Percentiles rank a stretch among this genome's conserved stretches.
These are phyloP conservation scores for Picea abies DNA, from an alignment of 83 land plant species.

Conservation along the genomic window DNA sequence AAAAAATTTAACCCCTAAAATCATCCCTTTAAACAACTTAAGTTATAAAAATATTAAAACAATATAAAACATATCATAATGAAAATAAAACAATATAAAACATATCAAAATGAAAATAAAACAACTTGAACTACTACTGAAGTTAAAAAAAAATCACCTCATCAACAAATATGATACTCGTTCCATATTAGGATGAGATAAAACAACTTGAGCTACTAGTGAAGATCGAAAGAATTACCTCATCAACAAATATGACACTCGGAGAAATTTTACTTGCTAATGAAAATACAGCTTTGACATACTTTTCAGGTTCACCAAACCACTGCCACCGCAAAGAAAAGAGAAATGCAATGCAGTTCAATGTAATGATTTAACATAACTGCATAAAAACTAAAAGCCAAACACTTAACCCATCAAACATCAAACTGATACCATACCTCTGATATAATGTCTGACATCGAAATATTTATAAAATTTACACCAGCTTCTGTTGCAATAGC, in stretches of 20 bases:
- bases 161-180: too few species aligned
- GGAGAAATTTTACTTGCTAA: slow-evolving; percentile 92
- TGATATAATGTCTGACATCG: slow-evolving; percentile 80
- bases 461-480: slow-evolving; percentile 84
- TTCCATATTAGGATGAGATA: too few species aligned
- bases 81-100: neutral
- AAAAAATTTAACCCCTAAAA: too few species aligned
- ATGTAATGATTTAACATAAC: neutral
- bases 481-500: slow-evolving; percentile 92
- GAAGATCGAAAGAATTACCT: slow-evolving; percentile 46
- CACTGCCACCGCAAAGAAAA: slow-evolving; percentile 42
- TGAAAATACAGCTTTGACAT: slow-evolving; percentile 88
- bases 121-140: too few species aligned
- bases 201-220: neutral
- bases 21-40: too few species aligned
- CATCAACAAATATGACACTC: slow-evolving; percentile 88
- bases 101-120: too few species aligned
- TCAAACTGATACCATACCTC: slow-evolving; percentile 42
- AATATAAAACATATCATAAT: neutral
- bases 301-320: slow-evolving; percentile 94
- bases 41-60: neutral
- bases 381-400: neutral
- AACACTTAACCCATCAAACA: neutral
- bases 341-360: neutral
- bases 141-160: too few species aligned